phyloP scores from a whole-genome alignment of 2,329 filamentous ascomycete species.

The Fulvia fulva region DNA sequence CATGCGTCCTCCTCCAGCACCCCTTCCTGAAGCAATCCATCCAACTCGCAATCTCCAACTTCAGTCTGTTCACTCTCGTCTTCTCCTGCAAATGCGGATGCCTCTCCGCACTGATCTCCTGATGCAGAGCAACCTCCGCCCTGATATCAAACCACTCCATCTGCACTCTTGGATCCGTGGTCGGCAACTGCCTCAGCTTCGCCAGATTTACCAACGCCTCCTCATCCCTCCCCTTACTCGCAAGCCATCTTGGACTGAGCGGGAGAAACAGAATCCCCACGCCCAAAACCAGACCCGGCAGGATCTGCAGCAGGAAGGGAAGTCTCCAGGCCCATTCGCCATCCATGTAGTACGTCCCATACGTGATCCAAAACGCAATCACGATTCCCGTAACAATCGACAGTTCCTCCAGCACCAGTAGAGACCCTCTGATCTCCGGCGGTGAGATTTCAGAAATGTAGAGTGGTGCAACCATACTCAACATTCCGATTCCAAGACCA shows the following conservation, averaged over 20 bases:
- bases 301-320: conserved; percentile 47
- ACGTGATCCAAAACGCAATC: conserved; percentile 53
- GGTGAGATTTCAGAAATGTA: conserved; percentile 87
- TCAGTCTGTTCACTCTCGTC: conserved; percentile 30
- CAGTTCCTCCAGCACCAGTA: conserved; percentile 48
- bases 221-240: conserved; percentile 28
- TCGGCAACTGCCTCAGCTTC: conserved; percentile 39
- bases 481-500: conserved; percentile 32
- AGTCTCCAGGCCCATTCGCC: conserved; percentile 47
- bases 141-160: conserved; percentile 53
- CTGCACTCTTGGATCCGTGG: conserved; percentile 48
- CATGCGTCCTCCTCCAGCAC: conserved; percentile 46
- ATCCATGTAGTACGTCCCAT: conserved; percentile 48
- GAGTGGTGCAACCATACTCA: conserved; percentile 37
- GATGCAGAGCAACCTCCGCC: conserved; percentile 52
- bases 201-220: conserved; percentile 30
- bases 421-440: conserved; percentile 38
- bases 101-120: conserved; percentile 39
- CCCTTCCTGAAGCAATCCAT: conserved; percentile 46
- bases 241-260: conserved; percentile 35
- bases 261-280: conserved; percentile 34
- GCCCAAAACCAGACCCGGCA: conserved; percentile 32
- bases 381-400: conserved; percentile 48
- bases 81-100: conserved; percentile 32
- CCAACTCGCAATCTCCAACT: conserved; percentile 47